Percentiles rank a stretch among this genome's conserved stretches.
phyloP scores from a whole-genome alignment of 2,329 filamentous ascomycete species.

The Chaetoscypha palmicola region DNA sequence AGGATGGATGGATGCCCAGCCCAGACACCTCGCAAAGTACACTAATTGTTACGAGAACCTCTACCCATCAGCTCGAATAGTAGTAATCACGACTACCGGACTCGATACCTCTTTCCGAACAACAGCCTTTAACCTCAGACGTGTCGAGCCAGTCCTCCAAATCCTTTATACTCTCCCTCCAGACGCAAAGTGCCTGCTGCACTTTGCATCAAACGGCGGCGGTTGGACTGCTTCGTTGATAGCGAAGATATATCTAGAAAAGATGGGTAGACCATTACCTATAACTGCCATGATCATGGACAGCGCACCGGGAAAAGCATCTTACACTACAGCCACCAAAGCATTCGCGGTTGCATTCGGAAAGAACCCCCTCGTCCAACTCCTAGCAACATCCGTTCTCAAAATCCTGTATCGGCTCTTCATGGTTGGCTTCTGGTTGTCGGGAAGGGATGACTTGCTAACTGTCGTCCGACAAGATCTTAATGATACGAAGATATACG shows the following conservation, averaged over 20 bases:
- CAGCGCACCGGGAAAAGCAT: conserved; percentile 35
- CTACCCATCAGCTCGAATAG: conserved; percentile 38
- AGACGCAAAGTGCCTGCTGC: conserved; percentile 9
- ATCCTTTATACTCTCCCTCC: conserved; percentile 26
- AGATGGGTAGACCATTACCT: conserved; percentile 32
- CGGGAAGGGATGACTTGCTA: conserved; percentile 13
- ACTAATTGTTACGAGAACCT: conserved; percentile 37
- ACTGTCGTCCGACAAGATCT: conserved; percentile 12
- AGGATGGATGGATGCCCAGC: conserved; percentile 41
- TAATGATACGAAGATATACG: conserved; percentile 19
- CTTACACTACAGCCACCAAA: conserved; percentile 12
- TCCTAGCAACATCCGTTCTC: conserved; percentile 31
- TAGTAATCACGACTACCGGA: conserved; percentile 44
- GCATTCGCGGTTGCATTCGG: conserved; percentile 24
- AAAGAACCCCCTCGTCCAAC: conserved; percentile 16
- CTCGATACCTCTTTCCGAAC: conserved; percentile 36
- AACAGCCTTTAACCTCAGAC: conserved; percentile 33
- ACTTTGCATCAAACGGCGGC: conserved; percentile 47
- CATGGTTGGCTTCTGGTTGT: conserved; percentile 9
- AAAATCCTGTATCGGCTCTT: conserved; percentile 1
- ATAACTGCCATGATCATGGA: conserved; percentile 38
- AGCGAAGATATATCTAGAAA: conserved; percentile 32
- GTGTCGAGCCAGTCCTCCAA: conserved; percentile 34
- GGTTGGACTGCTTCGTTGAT: conserved; percentile 34
- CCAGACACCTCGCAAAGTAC: conserved; percentile 41